Evolutionary conservation across 345 rosid genomes (phyloP).

Genomic region (Eucalyptus viminalis): DNA sequence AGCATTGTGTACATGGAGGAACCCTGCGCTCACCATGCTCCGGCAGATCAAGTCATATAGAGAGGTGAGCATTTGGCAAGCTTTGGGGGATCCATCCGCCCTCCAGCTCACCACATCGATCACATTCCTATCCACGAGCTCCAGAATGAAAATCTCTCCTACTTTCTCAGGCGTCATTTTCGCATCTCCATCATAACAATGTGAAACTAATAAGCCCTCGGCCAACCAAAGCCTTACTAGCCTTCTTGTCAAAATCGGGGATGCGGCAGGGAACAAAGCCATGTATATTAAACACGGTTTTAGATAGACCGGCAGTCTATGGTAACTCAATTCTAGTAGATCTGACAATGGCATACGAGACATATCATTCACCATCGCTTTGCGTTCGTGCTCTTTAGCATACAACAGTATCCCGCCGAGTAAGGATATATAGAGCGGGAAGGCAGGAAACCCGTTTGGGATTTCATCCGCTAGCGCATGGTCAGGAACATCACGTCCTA

Average conservation of each 20-base stretch:
- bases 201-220: neutral
- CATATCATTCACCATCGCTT: no score
- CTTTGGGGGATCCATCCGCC: neutral
- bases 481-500: no score
- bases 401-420: neutral
- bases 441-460: no score
- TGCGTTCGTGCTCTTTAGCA: neutral
- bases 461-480: no score
- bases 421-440: no score
- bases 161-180: neutral
- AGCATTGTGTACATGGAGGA: no score
- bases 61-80: neutral
- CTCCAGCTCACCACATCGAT: slow-evolving; percentile 3
- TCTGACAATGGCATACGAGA: neutral
- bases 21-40: no score
- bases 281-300: slow-evolving; percentile 6
- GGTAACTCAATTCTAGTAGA: neutral
- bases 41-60: neutral
- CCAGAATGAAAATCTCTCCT: neutral
- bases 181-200: neutral
- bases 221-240: slow-evolving; percentile 8
- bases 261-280: neutral
- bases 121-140: neutral
- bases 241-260: slow-evolving; percentile 2
- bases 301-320: neutral